Conservation (phyloP, 2,329 filamentous ascomycete genomes). For the Fusarium chuoi region DNA sequence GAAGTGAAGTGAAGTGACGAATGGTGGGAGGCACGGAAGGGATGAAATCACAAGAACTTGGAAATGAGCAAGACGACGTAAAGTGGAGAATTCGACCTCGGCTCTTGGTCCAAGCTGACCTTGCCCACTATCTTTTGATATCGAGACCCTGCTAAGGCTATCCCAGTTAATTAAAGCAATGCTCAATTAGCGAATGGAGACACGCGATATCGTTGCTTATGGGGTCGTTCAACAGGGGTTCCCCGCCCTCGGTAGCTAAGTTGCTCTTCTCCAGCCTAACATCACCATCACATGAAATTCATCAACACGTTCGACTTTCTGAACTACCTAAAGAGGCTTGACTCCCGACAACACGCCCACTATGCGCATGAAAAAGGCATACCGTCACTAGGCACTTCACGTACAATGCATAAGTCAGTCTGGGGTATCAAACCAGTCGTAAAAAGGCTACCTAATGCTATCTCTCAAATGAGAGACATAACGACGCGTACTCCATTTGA, state of each 20-base stretch:
- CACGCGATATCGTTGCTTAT: not conserved
- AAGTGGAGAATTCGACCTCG: constrained; percentile 35
- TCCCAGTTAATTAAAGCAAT: constrained; percentile 36
- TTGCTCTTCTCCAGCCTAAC: constrained; percentile 3
- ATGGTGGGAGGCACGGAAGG: constrained; percentile 9
- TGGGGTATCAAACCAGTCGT: constrained; percentile 38
- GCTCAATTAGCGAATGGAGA: constrained; percentile 11
- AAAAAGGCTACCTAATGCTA: constrained; percentile 29
- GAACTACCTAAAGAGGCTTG: constrained; percentile 1
- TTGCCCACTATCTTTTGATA: constrained; percentile 5
- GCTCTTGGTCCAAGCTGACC: constrained; percentile 18
- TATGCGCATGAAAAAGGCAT: not conserved
- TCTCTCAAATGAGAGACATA: constrained; percentile 8
- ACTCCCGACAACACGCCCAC: not conserved
- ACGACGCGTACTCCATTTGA: constrained; percentile 30
- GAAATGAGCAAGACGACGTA: constrained; percentile 35
- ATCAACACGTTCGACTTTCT: not conserved
- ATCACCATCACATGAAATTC: constrained; percentile 26
- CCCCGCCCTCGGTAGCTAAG: constrained; percentile 30
- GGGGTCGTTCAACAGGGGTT: constrained; percentile 23
- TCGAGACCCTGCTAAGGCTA: constrained; percentile 19
- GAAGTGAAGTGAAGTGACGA: not conserved
- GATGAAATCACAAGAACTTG: constrained; percentile 38
- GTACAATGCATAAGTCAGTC: not conserved
- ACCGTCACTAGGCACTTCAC: not conserved